phyloP scores from a whole-genome alignment of 2,329 filamentous ascomycete species.

The Orbilia ellipsospora region DNA sequence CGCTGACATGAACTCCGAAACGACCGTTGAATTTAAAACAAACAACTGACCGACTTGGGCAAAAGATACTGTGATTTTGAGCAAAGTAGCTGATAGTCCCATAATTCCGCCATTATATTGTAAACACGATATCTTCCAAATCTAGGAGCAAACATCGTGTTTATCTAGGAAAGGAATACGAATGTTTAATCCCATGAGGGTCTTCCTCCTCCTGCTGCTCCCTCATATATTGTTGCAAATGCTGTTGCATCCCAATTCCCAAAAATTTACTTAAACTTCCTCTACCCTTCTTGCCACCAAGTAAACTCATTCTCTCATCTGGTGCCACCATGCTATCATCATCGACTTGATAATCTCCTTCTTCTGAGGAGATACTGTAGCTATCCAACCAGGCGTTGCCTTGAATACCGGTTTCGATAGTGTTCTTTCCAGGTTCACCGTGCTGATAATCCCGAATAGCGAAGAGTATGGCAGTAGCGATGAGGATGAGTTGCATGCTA shows the following conservation, averaged over 20 bases:
- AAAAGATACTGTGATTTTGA: not conserved
- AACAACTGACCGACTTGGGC: not conserved
- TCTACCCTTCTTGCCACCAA: constrained; percentile 28
- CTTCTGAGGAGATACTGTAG: constrained; percentile 42
- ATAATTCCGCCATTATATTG: not conserved
- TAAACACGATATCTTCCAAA: too few species aligned
- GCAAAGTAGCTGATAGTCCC: not conserved
- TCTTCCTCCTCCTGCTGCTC: constrained; percentile 20
- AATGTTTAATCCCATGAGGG: constrained; percentile 11
- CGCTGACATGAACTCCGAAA: constrained; percentile 22
- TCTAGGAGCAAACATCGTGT: not conserved
- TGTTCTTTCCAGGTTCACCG: constrained; percentile 48
- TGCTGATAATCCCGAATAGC: constrained; percentile 52
- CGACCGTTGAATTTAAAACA: not conserved
- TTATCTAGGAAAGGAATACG: constrained; percentile 1
- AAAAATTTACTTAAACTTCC: constrained; percentile 17
- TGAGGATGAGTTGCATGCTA: constrained; percentile 56
- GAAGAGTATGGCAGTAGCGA: constrained; percentile 55
- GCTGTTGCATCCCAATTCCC: constrained; percentile 9
- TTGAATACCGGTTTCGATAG: constrained; percentile 39
- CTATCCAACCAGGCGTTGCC: constrained; percentile 44
- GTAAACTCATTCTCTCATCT: constrained; percentile 38
- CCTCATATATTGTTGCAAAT: constrained; percentile 16
- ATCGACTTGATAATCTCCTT: constrained; percentile 37
- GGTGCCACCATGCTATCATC: constrained; percentile 47